These are phyloP conservation scores for Geosmithia flava DNA, from an alignment of 2,329 filamentous ascomycete species.

Conservation along the genomic window DNA sequence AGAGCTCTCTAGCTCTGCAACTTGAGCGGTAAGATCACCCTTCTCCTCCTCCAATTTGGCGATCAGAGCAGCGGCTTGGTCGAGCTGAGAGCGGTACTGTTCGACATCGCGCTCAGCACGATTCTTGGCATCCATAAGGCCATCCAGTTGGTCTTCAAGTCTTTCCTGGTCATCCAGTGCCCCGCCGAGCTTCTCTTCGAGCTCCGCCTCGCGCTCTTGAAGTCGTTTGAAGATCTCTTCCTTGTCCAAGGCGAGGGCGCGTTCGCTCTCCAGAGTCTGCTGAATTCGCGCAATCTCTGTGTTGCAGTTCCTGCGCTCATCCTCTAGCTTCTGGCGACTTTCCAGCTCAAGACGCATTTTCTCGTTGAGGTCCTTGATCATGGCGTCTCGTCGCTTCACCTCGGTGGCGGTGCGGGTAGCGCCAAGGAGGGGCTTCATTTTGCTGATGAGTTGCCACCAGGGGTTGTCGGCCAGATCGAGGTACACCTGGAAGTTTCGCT, in stretches of 20 bases:
- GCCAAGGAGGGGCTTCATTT: constrained; percentile 90
- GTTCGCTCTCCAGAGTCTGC: constrained; percentile 88
- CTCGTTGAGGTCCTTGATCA: constrained; percentile 76
- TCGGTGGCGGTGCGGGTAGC: constrained; percentile 85
- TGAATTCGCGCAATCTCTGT: constrained; percentile 81
- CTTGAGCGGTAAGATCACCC: constrained; percentile 53
- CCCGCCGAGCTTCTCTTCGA: constrained; percentile 84
- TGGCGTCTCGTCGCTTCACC: constrained; percentile 88
- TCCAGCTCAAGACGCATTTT: constrained; percentile 68
- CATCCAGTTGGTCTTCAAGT: constrained; percentile 86
- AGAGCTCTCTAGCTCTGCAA: constrained; percentile 57
- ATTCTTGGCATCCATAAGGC: constrained; percentile 79
- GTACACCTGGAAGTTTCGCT: constrained; percentile 88
- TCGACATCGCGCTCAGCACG: constrained; percentile 77
- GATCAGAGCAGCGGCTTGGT: constrained; percentile 85
- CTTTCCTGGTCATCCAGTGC: constrained; percentile 90
- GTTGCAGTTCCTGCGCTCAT: constrained; percentile 79
- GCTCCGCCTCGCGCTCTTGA: constrained; percentile 78
- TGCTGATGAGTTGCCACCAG: constrained; percentile 93
- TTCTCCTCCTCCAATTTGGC: constrained; percentile 80
- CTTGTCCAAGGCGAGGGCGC: constrained; percentile 91
- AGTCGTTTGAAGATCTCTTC: constrained; percentile 98
- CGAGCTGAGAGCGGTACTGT: constrained; percentile 65
- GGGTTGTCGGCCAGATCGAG: constrained; percentile 81
- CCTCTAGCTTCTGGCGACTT: constrained; percentile 71